Base-by-base conservation (phyloP, 2,329 filamentous ascomycete genomes). In the Torrubiellomyces zombiae region DNA sequence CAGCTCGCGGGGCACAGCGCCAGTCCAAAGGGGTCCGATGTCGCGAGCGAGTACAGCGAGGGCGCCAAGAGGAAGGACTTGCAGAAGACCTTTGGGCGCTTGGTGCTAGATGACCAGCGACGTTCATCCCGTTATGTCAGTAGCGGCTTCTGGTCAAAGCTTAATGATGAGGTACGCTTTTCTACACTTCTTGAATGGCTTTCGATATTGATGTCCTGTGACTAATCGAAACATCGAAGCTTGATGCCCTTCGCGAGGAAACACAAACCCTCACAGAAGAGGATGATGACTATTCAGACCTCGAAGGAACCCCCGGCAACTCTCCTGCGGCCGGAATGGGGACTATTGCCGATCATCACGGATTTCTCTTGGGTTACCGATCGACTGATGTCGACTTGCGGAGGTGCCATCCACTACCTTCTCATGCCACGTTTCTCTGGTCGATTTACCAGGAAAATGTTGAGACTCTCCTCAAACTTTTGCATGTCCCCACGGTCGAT, bases 101-200 rank as follows among this genome's bases (percentile, higher is more conserved):
- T 85, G 26, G 73, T 83, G 1, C 51, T 82, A 18, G 74, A 75
- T 32, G 74, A 82, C 30, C 60, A 61, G 28, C 73, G 72, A 19
- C 68, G 67, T 30, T 75, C 67, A 24, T 72, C 68, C 28, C 58
- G 75, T 42, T 85, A 83, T 43, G 68, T 85, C 36, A 80, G 75
- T 51, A 79, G 70, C 44, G 74, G 67, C 6, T 80, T 83, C 39
- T 82, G 75, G 75, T 68, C 75, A 12, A 78, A 67, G 32, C 58
- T 85, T 25, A 78, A 73, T 31, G 77, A 81, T 26, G 76, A 83
- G 59, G 72, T 75, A 48, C 27, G 52, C 36, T 23, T 24, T 9
- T 8, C 13, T 13, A 8, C 14, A 15, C 18, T 27, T 18, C 5
- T 4, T 9, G 3, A 19, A 18, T 10, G 9, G 12, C 6, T 11